Conservation (phyloP, 1,284 basidiomycete species). For the Puccinia novopanici region DNA sequence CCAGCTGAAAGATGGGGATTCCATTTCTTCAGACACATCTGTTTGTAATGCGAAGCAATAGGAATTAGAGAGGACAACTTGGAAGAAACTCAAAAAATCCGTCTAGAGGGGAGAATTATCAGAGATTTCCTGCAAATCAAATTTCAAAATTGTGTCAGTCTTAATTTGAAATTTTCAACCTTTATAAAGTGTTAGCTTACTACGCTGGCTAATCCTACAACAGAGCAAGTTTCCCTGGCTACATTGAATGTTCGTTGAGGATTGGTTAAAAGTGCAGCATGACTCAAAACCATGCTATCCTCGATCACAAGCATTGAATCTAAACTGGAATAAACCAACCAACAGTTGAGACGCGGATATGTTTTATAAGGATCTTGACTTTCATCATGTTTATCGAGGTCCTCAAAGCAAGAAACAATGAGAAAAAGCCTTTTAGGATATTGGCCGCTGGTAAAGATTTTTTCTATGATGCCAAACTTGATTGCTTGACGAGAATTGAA, state of each 20-base stretch:
- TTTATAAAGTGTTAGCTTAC: constrained; percentile 66
- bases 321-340: constrained; percentile 3
- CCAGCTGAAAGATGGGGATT: too few species aligned
- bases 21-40: too few species aligned
- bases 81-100: too few species aligned
- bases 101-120: too few species aligned
- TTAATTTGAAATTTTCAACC: not conserved
- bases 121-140: not conserved
- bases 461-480: not conserved
- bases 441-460: not conserved
- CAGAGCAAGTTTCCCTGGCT: too few species aligned
- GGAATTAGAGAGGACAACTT: too few species aligned
- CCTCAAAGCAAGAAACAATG: not conserved
- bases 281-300: not conserved
- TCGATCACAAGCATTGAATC: not conserved
- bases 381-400: constrained; percentile 4
- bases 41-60: too few species aligned
- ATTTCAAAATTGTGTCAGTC: not conserved
- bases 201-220: constrained; percentile 66
- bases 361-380: too few species aligned
- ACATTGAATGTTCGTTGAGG: too few species aligned
- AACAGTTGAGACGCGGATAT: too few species aligned
- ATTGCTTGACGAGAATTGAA: not conserved
- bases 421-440: not conserved
- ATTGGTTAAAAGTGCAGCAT: constrained; percentile 18